Evolutionary conservation across 306 rosid genomes (phyloP), one percentile per base, ranked within the genome.

Genomic region (Glycine latifolia): DNA sequence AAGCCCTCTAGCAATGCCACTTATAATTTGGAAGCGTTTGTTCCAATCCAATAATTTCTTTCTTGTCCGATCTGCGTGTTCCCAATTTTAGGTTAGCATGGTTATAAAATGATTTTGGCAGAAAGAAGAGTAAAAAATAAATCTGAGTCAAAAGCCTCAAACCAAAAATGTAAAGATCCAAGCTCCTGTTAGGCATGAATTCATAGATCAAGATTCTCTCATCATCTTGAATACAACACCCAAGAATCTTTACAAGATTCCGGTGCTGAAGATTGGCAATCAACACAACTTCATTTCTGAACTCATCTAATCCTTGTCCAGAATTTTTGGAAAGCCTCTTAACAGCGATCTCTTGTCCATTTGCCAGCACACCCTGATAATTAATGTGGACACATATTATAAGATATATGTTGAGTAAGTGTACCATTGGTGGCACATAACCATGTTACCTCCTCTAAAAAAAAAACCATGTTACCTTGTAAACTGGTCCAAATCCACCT

Each of bases 211-310:
- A 81, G 10, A 91, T 52, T 55, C 74, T 84, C 4, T 91, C 92
- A 47, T 76, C 85, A 6, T 81, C 67, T 74, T 83, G 81, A 75
- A 83, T 53, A 55, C 89, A 89, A 68, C 90, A 91, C 4, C 92
- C 92, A 56, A 89, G 75, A 70, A 89, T 85, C 83, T 76, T 89
- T 7, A 89, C 95, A 7, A 91, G 90, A 82, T 91, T 91, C 7
- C 87, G 83, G 26, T 86, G 87, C n/a, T 88, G 91, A 79, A 88
- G 89, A 9, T 84, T 83, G 5, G 86, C 87, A 16, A 82, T 86
- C 69, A 73, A 48, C 8, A 48, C 14, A 33, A 55, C 84, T 87
- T 89, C 95, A 73, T 89, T 91, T 85, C 78, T 86, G 62, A 91
- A 89, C 84, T 91, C 92, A 3, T 87, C 87, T 0, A 59, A 10